A percentile compares a stretch with the other conserved stretches of the same genome.
Evolutionary conservation across 257 asterid species (phyloP).

Genomic region (Ballota nigra): DNA sequence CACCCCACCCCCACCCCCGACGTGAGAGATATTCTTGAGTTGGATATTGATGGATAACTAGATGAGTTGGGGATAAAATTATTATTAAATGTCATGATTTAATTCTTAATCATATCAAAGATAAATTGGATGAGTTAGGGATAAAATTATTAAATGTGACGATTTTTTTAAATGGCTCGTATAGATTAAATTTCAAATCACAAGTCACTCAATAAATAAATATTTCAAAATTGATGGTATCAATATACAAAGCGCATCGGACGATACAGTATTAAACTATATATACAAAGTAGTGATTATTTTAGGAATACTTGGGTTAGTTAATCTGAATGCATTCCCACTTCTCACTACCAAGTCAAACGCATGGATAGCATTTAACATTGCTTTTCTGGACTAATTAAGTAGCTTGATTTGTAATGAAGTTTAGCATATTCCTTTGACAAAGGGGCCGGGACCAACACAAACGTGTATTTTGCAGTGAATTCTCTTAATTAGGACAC

Average conservation of each 20-base stretch:
- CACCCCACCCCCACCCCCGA: too few species aligned
- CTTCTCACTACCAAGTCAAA: background rate
- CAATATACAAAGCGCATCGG: too few species aligned
- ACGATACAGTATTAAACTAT: too few species aligned
- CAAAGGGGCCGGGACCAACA: background rate
- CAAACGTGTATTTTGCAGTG: background rate
- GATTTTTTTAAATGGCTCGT: too few species aligned
- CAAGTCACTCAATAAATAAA: background rate
- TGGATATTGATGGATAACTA: too few species aligned
- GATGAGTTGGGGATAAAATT: too few species aligned
- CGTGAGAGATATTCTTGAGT: too few species aligned
- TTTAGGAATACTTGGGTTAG: background rate
- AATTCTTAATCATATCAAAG: too few species aligned
- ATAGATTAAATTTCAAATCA: too few species aligned
- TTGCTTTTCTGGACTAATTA: constrained; percentile 4
- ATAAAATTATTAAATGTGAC: too few species aligned
- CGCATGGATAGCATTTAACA: constrained; percentile 18
- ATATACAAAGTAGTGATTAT: background rate
- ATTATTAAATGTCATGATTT: too few species aligned
- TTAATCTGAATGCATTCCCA: constrained; percentile 2
- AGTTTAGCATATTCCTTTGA: constrained; percentile 20
- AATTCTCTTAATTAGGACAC: background rate
- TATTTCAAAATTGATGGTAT: background rate
- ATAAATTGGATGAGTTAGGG: too few species aligned
- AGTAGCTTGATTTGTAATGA: constrained; percentile 19